phyloP scores from a whole-genome alignment of 2,329 filamentous ascomycete genomes.

The Lasiodiplodia citricola region DNA sequence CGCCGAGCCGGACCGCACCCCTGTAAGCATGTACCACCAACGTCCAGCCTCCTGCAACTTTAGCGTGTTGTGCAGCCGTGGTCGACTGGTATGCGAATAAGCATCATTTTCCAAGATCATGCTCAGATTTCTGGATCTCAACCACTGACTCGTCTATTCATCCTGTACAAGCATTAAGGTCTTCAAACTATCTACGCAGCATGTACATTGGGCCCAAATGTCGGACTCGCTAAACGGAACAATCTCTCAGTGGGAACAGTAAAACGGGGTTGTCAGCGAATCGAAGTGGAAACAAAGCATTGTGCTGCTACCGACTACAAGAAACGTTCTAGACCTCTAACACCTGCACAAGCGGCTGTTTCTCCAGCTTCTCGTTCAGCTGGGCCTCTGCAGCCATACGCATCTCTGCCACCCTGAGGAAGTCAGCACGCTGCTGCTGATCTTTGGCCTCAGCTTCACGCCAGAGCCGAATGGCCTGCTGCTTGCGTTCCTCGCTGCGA shows the following conservation, averaged over 20 bases:
- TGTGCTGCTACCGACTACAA: not conserved
- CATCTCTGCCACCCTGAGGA: slow-evolving; percentile 34
- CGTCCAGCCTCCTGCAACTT: not conserved
- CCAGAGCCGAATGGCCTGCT: slow-evolving; percentile 40
- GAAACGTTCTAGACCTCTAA: not conserved
- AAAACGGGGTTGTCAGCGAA: not conserved
- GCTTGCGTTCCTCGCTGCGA: slow-evolving; percentile 48
- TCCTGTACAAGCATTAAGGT: not conserved
- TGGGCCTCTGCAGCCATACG: not conserved
- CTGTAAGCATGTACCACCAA: not conserved
- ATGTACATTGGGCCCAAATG: not conserved
- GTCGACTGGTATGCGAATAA: not conserved
- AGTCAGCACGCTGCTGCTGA: slow-evolving; percentile 41
- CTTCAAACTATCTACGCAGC: slow-evolving; percentile 6
- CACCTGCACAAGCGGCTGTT: not conserved
- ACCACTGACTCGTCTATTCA: not conserved
- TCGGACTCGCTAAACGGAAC: not conserved
- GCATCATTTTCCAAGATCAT: not conserved
- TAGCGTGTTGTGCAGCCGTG: not conserved
- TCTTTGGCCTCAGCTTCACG: slow-evolving; percentile 45
- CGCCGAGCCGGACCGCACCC: not conserved
- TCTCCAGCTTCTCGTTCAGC: slow-evolving; percentile 5
- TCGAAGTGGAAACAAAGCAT: not conserved
- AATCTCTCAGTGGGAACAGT: not conserved
- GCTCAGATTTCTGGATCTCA: not conserved